These are phyloP conservation scores for Phragmites australis DNA, from an alignment of 176 grass and related monocot species.

Conservation along the genomic window DNA sequence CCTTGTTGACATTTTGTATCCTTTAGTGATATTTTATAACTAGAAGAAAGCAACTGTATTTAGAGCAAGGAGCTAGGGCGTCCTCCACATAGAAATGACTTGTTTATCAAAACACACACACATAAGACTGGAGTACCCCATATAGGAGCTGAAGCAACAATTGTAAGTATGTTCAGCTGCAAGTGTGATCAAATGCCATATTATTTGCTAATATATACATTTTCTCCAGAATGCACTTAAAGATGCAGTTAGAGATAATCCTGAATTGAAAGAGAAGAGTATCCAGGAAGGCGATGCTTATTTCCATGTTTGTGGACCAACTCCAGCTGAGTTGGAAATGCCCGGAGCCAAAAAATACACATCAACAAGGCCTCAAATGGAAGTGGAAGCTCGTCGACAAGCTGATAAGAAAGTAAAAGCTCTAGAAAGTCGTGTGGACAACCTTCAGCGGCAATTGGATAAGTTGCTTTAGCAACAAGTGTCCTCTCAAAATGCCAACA, in stretches of 20 bases:
- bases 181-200: neutral
- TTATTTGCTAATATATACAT: neutral
- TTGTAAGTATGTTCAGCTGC: too few relatives aligned
- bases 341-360: neutral
- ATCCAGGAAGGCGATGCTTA: constrained; percentile 3
- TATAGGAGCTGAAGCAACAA: neutral
- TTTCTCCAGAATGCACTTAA: neutral
- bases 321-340: neutral
- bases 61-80: neutral
- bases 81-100: neutral
- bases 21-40: neutral
- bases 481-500: neutral
- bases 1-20: neutral
- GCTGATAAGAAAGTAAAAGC: neutral
- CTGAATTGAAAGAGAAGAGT: neutral
- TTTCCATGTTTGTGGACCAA: constrained; percentile 9
- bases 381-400: neutral
- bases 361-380: constrained; percentile 5
- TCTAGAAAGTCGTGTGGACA: neutral
- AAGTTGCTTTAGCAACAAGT: neutral
- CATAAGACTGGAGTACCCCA: neutral
- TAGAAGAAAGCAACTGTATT: neutral
- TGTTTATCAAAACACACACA: neutral
- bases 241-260: too few relatives aligned
- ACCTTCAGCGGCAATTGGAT: neutral